Base-by-base conservation (phyloP, 2,329 filamentous ascomycete genomes). In the Hypoxylon rubiginosum region DNA sequence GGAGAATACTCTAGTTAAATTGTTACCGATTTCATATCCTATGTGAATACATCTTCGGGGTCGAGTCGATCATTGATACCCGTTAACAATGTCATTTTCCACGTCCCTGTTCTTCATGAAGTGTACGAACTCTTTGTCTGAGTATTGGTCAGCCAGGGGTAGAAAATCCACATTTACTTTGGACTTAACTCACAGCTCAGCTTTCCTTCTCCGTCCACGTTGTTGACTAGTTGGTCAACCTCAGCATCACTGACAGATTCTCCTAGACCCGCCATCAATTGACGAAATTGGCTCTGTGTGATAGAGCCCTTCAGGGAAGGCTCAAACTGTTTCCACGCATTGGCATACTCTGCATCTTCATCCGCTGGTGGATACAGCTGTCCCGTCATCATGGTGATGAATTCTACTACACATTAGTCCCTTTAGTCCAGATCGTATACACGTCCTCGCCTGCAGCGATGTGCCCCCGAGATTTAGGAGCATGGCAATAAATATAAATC, bases 331-430 rank as follows among this genome's bases (percentile, higher is more conserved):
- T 75, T 76, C 79, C 79, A 80, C 1, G 78, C 78, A n/a, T 70
- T 69, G 34, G 72, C 70, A 51, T 76, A 75, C 13, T 76, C 74
- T 5, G 71, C 73, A 21, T 76, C 73, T 11, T 68, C 66, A 10
- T 75, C 72, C 5, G 70, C 62, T 9, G 74, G 73, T 45, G 74
- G 71, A 68, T 75, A 77, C 2, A 74, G 71, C 55, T 78, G 76
- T 15, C 79, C 79, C 0, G 79, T 81, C 79, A 80, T 81, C 79
- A 81, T 81, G 8, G 78, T 75, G 68, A 80, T 80, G 64, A 81
- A 81, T 62, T 80, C 79, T 80, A 45, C 4, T 11, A 11, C 41
- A 11, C 7, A 19, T 70, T 32, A 70, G 68, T 19, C 3, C 26
- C 32, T 17, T n/a, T 7, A 13, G 30, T 43, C 8, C 8, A 43